These are phyloP conservation scores for Ceratobasidium sp. DNA, from an alignment of 1,284 basidiomycete species.

Conservation along the genomic window DNA sequence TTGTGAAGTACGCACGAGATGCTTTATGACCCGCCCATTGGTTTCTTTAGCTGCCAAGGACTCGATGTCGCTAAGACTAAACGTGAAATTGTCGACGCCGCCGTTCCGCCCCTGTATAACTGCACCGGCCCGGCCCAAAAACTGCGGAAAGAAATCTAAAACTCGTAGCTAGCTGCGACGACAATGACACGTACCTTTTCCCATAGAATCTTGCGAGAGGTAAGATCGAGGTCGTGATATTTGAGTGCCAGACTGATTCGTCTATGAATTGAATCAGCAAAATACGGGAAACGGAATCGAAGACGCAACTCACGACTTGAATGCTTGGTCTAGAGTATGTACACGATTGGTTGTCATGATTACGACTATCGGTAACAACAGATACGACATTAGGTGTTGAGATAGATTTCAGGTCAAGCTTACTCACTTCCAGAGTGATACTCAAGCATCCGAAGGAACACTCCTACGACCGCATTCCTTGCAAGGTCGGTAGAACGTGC, in stretches of 20 bases:
- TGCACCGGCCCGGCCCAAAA: background rate
- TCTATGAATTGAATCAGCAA: background rate
- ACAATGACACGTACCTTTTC: background rate
- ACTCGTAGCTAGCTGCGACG: background rate
- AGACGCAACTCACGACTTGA: background rate
- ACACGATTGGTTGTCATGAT: conserved; percentile 15
- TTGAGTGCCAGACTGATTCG: conserved; percentile 9
- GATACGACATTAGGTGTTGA: background rate
- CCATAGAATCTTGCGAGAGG: conserved; percentile 1
- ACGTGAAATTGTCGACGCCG: background rate
- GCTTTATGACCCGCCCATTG: background rate
- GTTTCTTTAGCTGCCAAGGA: background rate
- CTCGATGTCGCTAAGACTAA: background rate
- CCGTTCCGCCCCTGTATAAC: background rate
- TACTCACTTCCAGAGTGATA: conserved; percentile 16
- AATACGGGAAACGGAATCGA: background rate
- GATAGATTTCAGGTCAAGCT: background rate
- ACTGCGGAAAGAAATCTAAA: background rate
- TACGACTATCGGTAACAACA: too few relatives aligned
- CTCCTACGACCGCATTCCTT: conserved; percentile 1
- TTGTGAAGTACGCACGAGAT: background rate
- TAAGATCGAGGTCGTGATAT: background rate
- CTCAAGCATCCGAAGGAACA: conserved; percentile 11
- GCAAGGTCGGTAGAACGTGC: background rate
- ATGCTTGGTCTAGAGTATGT: background rate